phyloP scores from a whole-genome alignment of 2,329 filamentous ascomycete species.

The Pyricularia pennisetigena region DNA sequence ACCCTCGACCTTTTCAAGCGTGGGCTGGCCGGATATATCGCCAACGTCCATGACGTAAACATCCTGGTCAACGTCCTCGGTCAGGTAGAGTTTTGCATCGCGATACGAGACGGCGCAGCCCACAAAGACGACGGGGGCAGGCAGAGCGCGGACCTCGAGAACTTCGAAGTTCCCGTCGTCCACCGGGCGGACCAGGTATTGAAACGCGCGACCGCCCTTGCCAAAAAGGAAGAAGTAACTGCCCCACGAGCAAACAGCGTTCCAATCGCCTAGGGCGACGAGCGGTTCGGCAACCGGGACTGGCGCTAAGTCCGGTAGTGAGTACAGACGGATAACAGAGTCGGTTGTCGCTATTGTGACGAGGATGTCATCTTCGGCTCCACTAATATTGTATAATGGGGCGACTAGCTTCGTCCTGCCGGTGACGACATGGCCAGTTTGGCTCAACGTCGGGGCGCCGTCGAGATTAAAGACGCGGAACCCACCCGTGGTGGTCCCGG shows the following conservation, averaged over 20 bases:
- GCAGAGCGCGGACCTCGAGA: slow-evolving; percentile 33
- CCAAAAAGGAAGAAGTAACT: slow-evolving; percentile 36
- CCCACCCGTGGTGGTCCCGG: slow-evolving; percentile 29
- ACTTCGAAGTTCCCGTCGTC: slow-evolving; percentile 20
- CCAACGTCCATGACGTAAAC: slow-evolving; percentile 27
- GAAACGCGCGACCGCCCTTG: slow-evolving; percentile 24
- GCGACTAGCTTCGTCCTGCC: slow-evolving; percentile 35
- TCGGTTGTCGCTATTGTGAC: slow-evolving; percentile 32
- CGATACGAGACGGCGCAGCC: slow-evolving; percentile 29
- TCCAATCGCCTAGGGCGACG: slow-evolving; percentile 34
- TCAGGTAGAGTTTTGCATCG: slow-evolving; percentile 27
- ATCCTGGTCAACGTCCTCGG: slow-evolving; percentile 23
- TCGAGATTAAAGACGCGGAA: slow-evolving; percentile 27
- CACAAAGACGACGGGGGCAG: slow-evolving; percentile 28
- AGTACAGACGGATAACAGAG: slow-evolving; percentile 29
- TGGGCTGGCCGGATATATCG: slow-evolving; percentile 26
- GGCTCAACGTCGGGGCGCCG: slow-evolving; percentile 12
- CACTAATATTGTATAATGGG: slow-evolving; percentile 21
- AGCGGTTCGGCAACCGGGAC: slow-evolving; percentile 19
- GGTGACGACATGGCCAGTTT: slow-evolving; percentile 21
- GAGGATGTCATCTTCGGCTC: slow-evolving; percentile 19
- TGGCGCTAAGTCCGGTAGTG: slow-evolving; percentile 19
- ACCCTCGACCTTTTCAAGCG: slow-evolving; percentile 15
- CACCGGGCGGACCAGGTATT: slow-evolving; percentile 24
- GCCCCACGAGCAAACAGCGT: slow-evolving; percentile 33